Evolutionary conservation across 2,329 filamentous ascomycete genomes (phyloP).

Genomic region (Colletotrichum sidae): DNA sequence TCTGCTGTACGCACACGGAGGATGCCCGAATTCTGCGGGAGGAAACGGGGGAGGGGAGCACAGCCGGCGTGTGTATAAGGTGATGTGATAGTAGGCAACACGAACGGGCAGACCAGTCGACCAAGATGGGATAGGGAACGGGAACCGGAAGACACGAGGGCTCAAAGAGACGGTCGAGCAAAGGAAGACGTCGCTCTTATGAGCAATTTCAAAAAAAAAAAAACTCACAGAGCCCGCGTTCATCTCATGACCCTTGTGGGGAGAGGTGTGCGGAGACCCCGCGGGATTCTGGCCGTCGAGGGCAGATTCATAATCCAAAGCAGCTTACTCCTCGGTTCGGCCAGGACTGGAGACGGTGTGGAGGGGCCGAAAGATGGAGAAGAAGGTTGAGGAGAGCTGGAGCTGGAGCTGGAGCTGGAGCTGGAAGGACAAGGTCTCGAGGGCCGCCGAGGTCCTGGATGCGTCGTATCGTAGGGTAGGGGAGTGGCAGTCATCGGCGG

Average conservation of each 20-base stretch:
- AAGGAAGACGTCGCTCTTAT: conserved; percentile 19
- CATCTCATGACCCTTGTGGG: conserved; percentile 34
- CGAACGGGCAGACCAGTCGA: background rate
- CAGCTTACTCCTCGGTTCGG: conserved; percentile 28
- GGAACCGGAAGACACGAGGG: background rate
- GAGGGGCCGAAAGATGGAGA: conserved; percentile 35
- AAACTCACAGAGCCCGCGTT: conserved; percentile 1
- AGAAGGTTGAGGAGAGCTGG: conserved; percentile 4
- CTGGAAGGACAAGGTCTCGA: conserved; percentile 1
- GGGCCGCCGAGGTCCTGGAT: background rate
- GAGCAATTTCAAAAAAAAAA: conserved; percentile 4
- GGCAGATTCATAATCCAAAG: conserved; percentile 31
- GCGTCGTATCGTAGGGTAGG: no score
- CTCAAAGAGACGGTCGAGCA: background rate
- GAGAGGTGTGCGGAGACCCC: conserved; percentile 36
- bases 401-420: background rate
- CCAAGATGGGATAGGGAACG: conserved; percentile 13
- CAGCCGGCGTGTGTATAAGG: conserved; percentile 11
- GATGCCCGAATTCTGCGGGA: conserved; percentile 16
- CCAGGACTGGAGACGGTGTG: conserved; percentile 17
- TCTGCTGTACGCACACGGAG: conserved; percentile 1
- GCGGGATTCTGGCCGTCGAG: conserved; percentile 35
- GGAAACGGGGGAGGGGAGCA: conserved; percentile 13
- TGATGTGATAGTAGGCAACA: background rate
- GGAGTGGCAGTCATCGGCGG: no score